phyloP scores from a whole-genome alignment of 148 eudicot species.

The Tetragonia tetragonoides region DNA sequence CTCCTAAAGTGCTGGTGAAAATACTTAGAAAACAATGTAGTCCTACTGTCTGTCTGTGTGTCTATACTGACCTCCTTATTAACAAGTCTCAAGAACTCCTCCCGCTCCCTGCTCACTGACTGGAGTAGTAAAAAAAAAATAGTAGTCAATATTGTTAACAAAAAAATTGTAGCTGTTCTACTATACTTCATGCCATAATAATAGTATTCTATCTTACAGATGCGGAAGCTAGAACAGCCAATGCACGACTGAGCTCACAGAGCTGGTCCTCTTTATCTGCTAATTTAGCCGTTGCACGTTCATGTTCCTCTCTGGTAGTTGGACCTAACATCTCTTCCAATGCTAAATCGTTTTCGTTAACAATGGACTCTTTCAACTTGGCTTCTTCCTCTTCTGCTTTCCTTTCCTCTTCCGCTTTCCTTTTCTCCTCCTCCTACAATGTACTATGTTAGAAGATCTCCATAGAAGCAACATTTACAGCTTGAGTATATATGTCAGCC shows the following conservation, averaged over 20 bases:
- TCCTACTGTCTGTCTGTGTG: background rate
- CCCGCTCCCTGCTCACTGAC: constrained; percentile 91
- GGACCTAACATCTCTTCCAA: constrained; percentile 63
- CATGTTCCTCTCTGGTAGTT: constrained; percentile 52
- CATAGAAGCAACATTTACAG: constrained; percentile 4
- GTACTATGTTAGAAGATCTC: constrained; percentile 15
- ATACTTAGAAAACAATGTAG: background rate
- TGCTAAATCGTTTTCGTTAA: constrained; percentile 54
- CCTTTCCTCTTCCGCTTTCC: constrained; percentile 37
- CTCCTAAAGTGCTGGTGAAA: background rate
- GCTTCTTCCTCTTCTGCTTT: constrained; percentile 60
- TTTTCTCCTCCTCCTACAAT: constrained; percentile 50
- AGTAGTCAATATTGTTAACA: constrained; percentile 12
- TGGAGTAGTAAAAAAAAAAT: constrained; percentile 25
- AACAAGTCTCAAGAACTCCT: constrained; percentile 80
- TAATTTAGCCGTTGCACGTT: constrained; percentile 33
- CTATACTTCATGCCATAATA: constrained; percentile 1
- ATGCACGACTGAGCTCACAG: constrained; percentile 74
- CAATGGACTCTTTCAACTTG: constrained; percentile 50
- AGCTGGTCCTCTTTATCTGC: constrained; percentile 63
- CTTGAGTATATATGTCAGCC: background rate
- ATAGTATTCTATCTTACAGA: constrained; percentile 48
- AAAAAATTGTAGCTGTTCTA: background rate
- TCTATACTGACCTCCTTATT: constrained; percentile 59
- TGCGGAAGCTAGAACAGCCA: constrained; percentile 75